Base-by-base conservation (phyloP, 2,329 filamentous ascomycete genomes). In the Leptodontidium sp. region DNA sequence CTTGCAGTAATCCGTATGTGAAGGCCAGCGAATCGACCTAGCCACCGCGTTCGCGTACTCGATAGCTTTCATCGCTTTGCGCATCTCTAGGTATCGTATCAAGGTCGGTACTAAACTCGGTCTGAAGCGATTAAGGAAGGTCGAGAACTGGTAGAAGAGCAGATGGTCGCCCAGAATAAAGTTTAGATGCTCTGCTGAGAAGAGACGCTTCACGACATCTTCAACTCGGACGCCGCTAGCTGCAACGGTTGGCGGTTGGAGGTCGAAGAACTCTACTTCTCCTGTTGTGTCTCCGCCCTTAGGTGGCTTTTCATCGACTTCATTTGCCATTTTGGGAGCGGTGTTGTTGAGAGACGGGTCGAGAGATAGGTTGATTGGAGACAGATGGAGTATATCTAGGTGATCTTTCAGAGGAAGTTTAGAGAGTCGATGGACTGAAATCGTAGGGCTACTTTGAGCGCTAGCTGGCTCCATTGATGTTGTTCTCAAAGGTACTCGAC, bases 11-110 rank as follows among this genome's bases (percentile, higher is more conserved):
- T 74, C 71, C 32, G 72, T 72, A 58, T 73, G 70, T n/a, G 74
- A 72, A 8, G 73, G 70, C 75, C 72, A 75, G 47, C 65, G 53
- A 35, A 75, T 74, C 26, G 66, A 69, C 32, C 64, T 70, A 1
- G 73, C 59, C 29, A 76, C 65, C 58, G 76, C 64, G 66, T 72
- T 71, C 2, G 73, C 72, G 43, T 74, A 73, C 32, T 75, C 73
- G 40, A 75, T 71, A n/a, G 72, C 74, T 43, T 74, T 73, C 15
- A 74, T 69, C 35, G 70, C 72, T 57, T 74, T 75, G 6, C 70
- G 63, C 69, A 74, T 74, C 26, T 75, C 72, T 7, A 76, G 63
- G 45, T 70, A 74, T 45, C 69, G 64, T 24, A 74, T 62, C n/a
- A 75, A 50, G 8, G 70, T 70, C 2, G 70, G 73, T 15, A 75